phyloP scores from a whole-genome alignment of 768 basidiomycete genomes.

The Naematelia encephala region DNA sequence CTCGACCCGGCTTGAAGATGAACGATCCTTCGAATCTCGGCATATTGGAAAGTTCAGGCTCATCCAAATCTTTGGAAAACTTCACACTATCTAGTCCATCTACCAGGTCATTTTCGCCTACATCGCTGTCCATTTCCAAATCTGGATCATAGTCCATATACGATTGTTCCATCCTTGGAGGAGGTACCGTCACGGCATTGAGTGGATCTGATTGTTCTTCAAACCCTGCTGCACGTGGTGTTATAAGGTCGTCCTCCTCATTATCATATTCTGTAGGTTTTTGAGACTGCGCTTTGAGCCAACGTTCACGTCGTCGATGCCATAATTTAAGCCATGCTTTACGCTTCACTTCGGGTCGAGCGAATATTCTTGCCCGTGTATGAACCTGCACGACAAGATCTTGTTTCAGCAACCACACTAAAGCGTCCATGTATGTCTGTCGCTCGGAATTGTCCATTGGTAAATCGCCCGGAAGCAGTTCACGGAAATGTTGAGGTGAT shows the following conservation, averaged over 20 bases:
- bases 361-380: conserved; percentile 77
- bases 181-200: background rate
- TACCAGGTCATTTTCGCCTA: conserved; percentile 24
- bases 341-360: conserved; percentile 69
- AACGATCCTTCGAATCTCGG: conserved; percentile 51
- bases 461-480: conserved; percentile 58
- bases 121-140: conserved; percentile 34
- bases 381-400: conserved; percentile 82
- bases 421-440: conserved; percentile 70
- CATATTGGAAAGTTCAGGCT: conserved; percentile 15
- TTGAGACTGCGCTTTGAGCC: conserved; percentile 5
- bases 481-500: conserved; percentile 66
- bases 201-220: background rate
- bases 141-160: conserved; percentile 31
- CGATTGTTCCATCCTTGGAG: conserved; percentile 15
- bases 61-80: conserved; percentile 56
- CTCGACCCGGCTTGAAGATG: conserved; percentile 76
- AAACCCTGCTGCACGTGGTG: background rate
- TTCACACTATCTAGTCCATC: conserved; percentile 26
- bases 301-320: conserved; percentile 38
- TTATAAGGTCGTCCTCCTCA: background rate
- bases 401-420: conserved; percentile 85
- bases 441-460: conserved; percentile 55
- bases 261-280: background rate
- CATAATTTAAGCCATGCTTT: conserved; percentile 55